Evolutionary conservation across 2,329 filamentous ascomycete species (phyloP).

Genomic region (Xylariaceae sp.): DNA sequence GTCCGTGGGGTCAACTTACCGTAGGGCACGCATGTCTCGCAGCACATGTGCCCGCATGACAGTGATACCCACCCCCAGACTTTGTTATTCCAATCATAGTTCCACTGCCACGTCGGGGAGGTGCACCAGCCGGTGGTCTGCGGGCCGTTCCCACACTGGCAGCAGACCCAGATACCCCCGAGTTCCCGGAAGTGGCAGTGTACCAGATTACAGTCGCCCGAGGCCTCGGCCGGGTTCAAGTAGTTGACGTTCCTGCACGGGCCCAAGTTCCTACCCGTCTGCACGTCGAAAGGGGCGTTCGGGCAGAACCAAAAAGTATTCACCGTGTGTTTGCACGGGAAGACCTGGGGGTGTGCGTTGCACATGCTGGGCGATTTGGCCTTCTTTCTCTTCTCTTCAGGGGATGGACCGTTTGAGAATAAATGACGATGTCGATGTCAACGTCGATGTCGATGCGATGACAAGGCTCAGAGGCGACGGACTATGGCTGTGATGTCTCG

Average conservation of each 20-base stretch:
- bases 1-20: constrained; percentile 34
- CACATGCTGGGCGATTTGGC: constrained; percentile 38
- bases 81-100: constrained; percentile 23
- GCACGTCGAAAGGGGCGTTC: constrained; percentile 41
- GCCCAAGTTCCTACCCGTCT: constrained; percentile 44
- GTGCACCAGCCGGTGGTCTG: constrained; percentile 51
- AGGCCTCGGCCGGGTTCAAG: constrained; percentile 42
- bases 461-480: no score
- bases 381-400: no score
- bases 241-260: constrained; percentile 44
- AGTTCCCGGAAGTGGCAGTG: constrained; percentile 47
- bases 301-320: constrained; percentile 52
- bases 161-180: constrained; percentile 50
- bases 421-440: no score
- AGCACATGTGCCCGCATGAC: constrained; percentile 50
- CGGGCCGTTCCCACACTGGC: constrained; percentile 44
- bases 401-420: no score
- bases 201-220: constrained; percentile 43
- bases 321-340: constrained; percentile 50
- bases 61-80: constrained; percentile 34
- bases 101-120: constrained; percentile 28
- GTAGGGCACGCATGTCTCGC: constrained; percentile 41
- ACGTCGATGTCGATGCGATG: background rate
- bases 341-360: constrained; percentile 47
- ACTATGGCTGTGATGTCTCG: no score